phyloP scores from a whole-genome alignment of 2,329 filamentous ascomycete species.

The Neofusicoccum parvum region DNA sequence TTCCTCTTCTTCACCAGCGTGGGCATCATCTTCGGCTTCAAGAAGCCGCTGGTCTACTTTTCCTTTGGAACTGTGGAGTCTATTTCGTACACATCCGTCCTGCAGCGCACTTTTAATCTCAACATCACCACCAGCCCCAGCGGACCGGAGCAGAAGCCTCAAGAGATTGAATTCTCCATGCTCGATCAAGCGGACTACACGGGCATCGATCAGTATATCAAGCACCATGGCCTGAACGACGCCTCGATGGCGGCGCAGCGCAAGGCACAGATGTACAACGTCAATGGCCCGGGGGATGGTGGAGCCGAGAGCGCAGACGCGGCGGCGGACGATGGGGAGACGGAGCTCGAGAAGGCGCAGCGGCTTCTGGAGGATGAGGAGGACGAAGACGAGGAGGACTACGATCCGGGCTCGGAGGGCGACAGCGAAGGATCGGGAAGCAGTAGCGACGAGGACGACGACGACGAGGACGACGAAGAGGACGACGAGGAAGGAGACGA shows the following conservation, averaged over 20 bases:
- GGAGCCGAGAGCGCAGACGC: constrained; percentile 24
- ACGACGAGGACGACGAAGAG: constrained; percentile 31
- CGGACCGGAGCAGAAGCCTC: constrained; percentile 37
- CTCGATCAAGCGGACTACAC: constrained; percentile 65
- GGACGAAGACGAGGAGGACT: constrained; percentile 45
- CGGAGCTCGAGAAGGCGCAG: constrained; percentile 44
- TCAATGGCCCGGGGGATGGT: constrained; percentile 41
- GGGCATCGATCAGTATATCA: constrained; percentile 65
- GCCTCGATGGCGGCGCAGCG: constrained; percentile 63
- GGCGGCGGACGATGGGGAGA: constrained; percentile 36
- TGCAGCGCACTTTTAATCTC: constrained; percentile 68
- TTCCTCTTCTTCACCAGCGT: constrained; percentile 65
- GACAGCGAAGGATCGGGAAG: constrained; percentile 43
- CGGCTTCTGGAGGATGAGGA: constrained; percentile 37
- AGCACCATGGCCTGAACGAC: constrained; percentile 63
- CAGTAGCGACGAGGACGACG: constrained; percentile 37
- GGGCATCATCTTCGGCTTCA: constrained; percentile 66
- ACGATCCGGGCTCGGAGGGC: constrained; percentile 44
- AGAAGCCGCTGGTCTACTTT: constrained; percentile 66
- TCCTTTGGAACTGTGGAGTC: constrained; percentile 61
- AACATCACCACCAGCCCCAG: constrained; percentile 43
- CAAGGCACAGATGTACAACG: constrained; percentile 62
- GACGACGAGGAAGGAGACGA: constrained; percentile 36
- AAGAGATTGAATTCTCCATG: constrained; percentile 67
- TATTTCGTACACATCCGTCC: constrained; percentile 64